Conservation (phyloP, 2,329 filamentous ascomycete species). For the Dactylellina parvicollis region DNA sequence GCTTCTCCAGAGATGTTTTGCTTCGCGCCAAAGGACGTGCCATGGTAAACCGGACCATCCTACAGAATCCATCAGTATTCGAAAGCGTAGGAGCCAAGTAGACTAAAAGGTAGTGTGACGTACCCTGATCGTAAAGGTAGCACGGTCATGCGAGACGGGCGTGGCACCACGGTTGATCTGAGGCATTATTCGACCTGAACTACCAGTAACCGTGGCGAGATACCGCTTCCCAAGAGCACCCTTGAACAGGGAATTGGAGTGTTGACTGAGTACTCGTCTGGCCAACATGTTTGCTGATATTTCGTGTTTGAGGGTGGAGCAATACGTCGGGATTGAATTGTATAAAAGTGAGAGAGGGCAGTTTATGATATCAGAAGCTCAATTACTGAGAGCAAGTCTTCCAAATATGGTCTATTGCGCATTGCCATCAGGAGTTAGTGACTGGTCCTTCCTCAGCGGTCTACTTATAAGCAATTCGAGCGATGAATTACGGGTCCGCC, state of each 20-base stretch:
- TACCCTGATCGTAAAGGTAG: conserved; percentile 94
- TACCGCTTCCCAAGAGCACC: conserved; percentile 63
- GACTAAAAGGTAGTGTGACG: conserved; percentile 58
- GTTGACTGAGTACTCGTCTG: conserved; percentile 66
- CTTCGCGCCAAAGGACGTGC: conserved; percentile 95
- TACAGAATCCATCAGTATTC: conserved; percentile 61
- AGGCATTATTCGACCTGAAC: conserved; percentile 75
- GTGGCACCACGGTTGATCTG: conserved; percentile 68
- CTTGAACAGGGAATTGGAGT: conserved; percentile 64
- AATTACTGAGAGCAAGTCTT: conserved; percentile 62
- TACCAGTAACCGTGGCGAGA: conserved; percentile 75
- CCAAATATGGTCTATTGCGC: conserved; percentile 62
- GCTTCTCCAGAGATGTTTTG: conserved; percentile 97
- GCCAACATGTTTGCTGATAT: conserved; percentile 67
- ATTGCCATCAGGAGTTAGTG: conserved; percentile 2
- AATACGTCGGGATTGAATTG: conserved; percentile 40
- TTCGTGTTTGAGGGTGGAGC: neutral
- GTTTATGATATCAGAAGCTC: conserved; percentile 52
- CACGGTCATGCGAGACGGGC: conserved; percentile 76
- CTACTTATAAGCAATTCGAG: neutral
- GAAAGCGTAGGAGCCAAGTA: neutral
- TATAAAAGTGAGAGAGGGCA: conserved; percentile 54
- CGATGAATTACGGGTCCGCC: neutral
- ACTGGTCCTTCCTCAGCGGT: neutral
- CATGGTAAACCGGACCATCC: conserved; percentile 95